Evolutionary conservation across 495 filamentous ascomycete genomes (phyloP).

Genomic region (Rostrohypoxylon terebratum): DNA sequence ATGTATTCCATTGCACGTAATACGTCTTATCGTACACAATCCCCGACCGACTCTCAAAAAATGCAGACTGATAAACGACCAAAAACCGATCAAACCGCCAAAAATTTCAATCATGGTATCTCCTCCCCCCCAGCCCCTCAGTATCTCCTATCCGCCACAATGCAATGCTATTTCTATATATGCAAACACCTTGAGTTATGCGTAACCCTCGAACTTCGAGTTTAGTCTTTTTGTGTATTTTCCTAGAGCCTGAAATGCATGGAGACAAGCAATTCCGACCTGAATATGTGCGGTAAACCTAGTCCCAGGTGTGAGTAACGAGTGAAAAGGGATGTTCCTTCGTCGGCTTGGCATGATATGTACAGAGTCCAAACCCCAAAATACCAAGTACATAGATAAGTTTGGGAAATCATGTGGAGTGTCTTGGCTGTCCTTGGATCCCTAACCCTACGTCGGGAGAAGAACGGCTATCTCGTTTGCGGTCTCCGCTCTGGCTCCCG

Average conservation of each 20-base stretch:
- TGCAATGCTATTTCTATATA: constrained; percentile 11
- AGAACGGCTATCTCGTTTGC: neutral
- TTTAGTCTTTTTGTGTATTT: constrained; percentile 11
- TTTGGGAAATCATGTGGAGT: constrained; percentile 11
- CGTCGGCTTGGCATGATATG: constrained; percentile 8
- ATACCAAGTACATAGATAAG: neutral
- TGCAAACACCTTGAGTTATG: constrained; percentile 16
- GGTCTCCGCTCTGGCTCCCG: constrained; percentile 8
- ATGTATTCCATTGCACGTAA: too few relatives aligned
- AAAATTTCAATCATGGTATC: constrained; percentile 4
- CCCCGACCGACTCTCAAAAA: neutral
- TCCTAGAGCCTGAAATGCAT: constrained; percentile 9
- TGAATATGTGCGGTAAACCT: neutral
- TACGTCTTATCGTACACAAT: constrained; percentile 4
- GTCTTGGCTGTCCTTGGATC: constrained; percentile 18
- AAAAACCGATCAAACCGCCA: neutral
- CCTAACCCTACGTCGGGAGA: constrained; percentile 26
- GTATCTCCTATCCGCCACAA: neutral
- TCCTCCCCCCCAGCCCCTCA: neutral
- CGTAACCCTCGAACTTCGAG: neutral
- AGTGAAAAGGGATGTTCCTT: neutral
- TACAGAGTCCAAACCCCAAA: constrained; percentile 7
- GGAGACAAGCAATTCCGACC: constrained; percentile 5
- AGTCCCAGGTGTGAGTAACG: neutral
- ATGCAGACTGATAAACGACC: neutral